A percentile compares a stretch with the other conserved stretches of the same genome.
Conservation (phyloP, 1,284 basidiomycete species). For the Thecaphora thlaspeos region DNA sequence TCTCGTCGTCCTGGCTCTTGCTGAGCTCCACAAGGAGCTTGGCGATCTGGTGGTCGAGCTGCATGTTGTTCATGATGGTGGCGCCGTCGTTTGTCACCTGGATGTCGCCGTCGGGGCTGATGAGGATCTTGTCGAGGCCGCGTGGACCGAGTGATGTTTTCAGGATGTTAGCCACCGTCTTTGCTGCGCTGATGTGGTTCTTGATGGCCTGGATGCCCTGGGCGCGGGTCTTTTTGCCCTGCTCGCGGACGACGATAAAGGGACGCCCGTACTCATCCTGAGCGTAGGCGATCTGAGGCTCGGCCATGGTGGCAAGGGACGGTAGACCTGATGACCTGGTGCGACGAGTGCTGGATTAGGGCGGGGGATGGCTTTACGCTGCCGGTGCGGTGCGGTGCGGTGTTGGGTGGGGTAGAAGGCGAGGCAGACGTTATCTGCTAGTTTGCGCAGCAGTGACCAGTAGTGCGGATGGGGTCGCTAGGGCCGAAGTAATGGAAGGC, state of each 20-base stretch:
- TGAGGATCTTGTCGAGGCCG: slow-evolving; percentile 71
- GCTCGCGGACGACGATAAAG: slow-evolving; percentile 95
- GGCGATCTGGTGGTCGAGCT: slow-evolving; percentile 86
- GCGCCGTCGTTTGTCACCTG: slow-evolving; percentile 99
- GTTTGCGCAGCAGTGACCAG: too few species aligned
- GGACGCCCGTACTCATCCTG: slow-evolving; percentile 81
- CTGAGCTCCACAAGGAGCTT: slow-evolving; percentile 96
- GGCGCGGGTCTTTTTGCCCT: slow-evolving; percentile 87
- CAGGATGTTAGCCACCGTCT: slow-evolving; percentile 94
- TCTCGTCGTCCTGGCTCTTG: slow-evolving; percentile 99
- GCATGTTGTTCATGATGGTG: slow-evolving; percentile 87
- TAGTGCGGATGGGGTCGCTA: too few species aligned
- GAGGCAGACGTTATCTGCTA: too few species aligned
- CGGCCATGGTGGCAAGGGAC: slow-evolving; percentile 42
- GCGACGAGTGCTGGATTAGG: too few species aligned
- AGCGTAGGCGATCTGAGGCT: slow-evolving; percentile 55
- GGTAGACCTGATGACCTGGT: too few species aligned
- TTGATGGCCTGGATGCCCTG: slow-evolving; percentile 95
- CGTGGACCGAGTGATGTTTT: slow-evolving; percentile 95
- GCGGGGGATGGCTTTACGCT: too few species aligned
- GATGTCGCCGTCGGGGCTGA: slow-evolving; percentile 99
- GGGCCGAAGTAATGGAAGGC: too few species aligned
- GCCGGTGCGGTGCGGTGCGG: too few species aligned
- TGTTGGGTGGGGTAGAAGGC: too few species aligned
- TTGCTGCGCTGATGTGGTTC: slow-evolving; percentile 87